Evolutionary conservation across 2,329 filamentous ascomycete species (phyloP), one percentile per base, ranked within the genome.

Genomic region (Macroventuria anomochaeta): DNA sequence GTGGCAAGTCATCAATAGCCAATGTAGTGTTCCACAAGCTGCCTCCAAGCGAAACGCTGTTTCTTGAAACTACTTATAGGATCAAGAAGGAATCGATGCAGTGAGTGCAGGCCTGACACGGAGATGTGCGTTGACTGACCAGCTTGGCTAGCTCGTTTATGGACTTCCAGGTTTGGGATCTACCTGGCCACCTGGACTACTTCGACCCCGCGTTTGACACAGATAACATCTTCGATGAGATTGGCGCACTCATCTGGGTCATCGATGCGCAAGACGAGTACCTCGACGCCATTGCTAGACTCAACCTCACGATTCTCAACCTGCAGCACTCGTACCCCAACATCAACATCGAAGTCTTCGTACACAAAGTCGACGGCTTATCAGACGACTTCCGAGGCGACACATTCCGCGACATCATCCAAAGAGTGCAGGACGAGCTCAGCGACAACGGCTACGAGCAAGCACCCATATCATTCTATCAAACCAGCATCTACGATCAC

Each of bases 1-100:
- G 93, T 71, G 95, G 95, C 56, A 99, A 99, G 74, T 97, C 95
- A 0, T 99, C 95, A 5, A 97, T 99, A 72, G 95, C 93, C 21
- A 97, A 92, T 70, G 96, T 99, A 40, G 93, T 99, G n/a, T 97
- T 99, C 70, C 93, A 97, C 77, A 99, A 99, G 74, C 87, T 97
- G 71, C 91, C 93, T 3, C 93, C 95, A 2, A 96, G 90, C 65
- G 96, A 99, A 78, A 97, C 95, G 0, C 79, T 99, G 13, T 99
- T 96, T 68, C 83, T 99, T 15, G 95, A 97, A 75, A 96, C 95
- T 0, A 99, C 95, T 3, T 93, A 92, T 8, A 85, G 90, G 26
- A 96, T 97, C 59, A 92, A 96, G 70, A 96, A 96, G 71, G 92
- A 97, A 65, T 91, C 90, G 3, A 93, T 97, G 82, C 91, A 95